Conservation (phyloP, 345 rosid genomes). For the Citrus sinensis region DVS_A1.0 CM039161.1:19815001-19815500, state of each 20-base stretch:
- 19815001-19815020: not conserved
- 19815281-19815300: constrained; percentile 36
- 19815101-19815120: constrained; percentile 30
- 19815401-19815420: constrained; percentile 44
- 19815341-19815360: constrained; percentile 31
- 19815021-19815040: not conserved
- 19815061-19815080: not conserved
- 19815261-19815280: constrained; percentile 34
- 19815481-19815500: constrained; percentile 48
- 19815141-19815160: constrained; percentile 26
- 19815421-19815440: constrained; percentile 38
- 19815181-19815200: constrained; percentile 51
- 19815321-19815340: constrained; percentile 38
- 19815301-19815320: constrained; percentile 35
- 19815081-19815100: not conserved
- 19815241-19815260: constrained; percentile 45
- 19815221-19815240: constrained; percentile 28
- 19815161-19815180: constrained; percentile 57
- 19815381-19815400: constrained; percentile 41
- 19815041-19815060: not conserved
- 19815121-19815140: constrained; percentile 35
- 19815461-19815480: constrained; percentile 78
- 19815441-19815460: constrained; percentile 77
- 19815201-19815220: constrained; percentile 52
- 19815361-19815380: constrained; percentile 29